These are phyloP conservation scores for Cutaneotrichosporon curvatum DNA, from an alignment of 1,284 basidiomycete species.

Conservation along the genomic window DNA sequence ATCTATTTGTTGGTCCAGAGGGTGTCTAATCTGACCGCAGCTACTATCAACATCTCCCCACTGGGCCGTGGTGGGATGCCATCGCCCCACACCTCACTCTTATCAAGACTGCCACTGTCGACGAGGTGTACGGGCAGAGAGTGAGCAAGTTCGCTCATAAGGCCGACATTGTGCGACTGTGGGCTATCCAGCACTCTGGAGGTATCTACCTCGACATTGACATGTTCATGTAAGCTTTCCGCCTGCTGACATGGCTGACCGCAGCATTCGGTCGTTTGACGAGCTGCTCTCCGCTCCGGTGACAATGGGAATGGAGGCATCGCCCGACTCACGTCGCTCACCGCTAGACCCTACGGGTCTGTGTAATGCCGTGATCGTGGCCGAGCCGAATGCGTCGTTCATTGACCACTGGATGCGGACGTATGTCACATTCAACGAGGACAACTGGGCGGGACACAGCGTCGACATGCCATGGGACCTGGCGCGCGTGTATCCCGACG, in stretches of 20 bases:
- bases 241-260: not conserved
- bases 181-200: conserved; percentile 42
- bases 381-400: conserved; percentile 45
- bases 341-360: conserved; percentile 42
- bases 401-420: conserved; percentile 45
- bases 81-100: conserved; percentile 40
- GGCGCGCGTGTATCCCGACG: conserved; percentile 43
- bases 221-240: conserved; percentile 35
- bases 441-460: conserved; percentile 46
- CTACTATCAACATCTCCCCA: conserved; percentile 44
- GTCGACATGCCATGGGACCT: conserved; percentile 45
- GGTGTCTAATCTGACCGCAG: conserved; percentile 18
- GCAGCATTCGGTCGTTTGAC: conserved; percentile 35
- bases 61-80: conserved; percentile 45
- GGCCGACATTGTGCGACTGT: conserved; percentile 41
- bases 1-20: conserved; percentile 40
- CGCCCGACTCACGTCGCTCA: conserved; percentile 32
- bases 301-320: conserved; percentile 49
- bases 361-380: conserved; percentile 50
- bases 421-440: conserved; percentile 46
- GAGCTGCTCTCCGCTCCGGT: conserved; percentile 40
- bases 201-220: conserved; percentile 52
- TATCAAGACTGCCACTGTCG: conserved; percentile 33
- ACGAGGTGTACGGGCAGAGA: conserved; percentile 34
- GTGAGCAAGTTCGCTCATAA: conserved; percentile 45